phyloP scores from a whole-genome alignment of 768 basidiomycete species.

The Jaapia argillacea region DNA sequence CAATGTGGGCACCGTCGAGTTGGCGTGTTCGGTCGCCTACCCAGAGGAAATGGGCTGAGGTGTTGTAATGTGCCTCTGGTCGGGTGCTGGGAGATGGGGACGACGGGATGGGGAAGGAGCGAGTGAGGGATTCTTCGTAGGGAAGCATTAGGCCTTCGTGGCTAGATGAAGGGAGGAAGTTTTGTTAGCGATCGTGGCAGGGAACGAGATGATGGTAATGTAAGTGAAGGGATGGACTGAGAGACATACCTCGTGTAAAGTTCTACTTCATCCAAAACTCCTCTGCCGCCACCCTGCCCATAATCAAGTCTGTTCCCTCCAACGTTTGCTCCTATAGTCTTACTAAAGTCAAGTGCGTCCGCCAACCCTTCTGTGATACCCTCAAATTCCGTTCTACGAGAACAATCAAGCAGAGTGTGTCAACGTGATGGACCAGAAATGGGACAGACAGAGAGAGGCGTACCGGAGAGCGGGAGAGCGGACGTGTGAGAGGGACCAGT shows the following conservation, averaged over 20 bases:
- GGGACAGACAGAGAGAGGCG: not conserved
- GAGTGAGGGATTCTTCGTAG: constrained; percentile 89
- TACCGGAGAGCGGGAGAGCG: constrained; percentile 70
- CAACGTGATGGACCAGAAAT: constrained; percentile 8
- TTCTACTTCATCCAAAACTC: constrained; percentile 80
- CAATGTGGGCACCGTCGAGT: constrained; percentile 87
- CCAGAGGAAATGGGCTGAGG: constrained; percentile 93
- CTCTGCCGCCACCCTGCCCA: constrained; percentile 61
- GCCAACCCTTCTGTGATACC: constrained; percentile 74
- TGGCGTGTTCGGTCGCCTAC: constrained; percentile 94
- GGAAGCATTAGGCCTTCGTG: constrained; percentile 91
- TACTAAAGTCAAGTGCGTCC: constrained; percentile 90
- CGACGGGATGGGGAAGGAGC: constrained; percentile 34
- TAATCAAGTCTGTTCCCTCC: constrained; percentile 35
- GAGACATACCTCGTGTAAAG: constrained; percentile 75
- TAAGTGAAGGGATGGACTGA: too few relatives aligned
- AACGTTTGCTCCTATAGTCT: constrained; percentile 62
- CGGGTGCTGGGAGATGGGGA: not conserved
- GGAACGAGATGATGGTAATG: too few relatives aligned
- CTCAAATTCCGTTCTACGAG: constrained; percentile 67
- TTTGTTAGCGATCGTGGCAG: too few relatives aligned
- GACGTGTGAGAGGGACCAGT: constrained; percentile 91
- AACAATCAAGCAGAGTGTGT: too few relatives aligned
- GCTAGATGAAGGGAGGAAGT: too few relatives aligned
- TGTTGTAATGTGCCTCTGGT: constrained; percentile 48